These are phyloP conservation scores for Discostella stelligeroides DNA, from an alignment of 108 stramenopile genomes.

Conservation along the genomic window DNA sequence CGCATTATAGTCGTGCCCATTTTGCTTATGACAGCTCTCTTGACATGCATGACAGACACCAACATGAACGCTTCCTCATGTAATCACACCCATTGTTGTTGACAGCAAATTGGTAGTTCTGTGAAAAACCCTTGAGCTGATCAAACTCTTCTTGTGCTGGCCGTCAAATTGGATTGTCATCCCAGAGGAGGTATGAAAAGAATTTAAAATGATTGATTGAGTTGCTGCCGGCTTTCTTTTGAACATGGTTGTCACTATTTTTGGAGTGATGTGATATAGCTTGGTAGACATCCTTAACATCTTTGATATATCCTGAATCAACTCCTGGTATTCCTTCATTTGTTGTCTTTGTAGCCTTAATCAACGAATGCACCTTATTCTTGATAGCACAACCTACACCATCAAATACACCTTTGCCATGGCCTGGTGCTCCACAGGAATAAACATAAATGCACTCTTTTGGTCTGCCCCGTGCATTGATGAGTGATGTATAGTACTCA, in stretches of 20 bases:
- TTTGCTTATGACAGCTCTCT: too few species aligned
- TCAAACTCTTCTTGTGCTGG: conserved; percentile 1
- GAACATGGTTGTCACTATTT: not conserved
- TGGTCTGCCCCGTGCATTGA: not conserved
- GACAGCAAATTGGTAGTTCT: conserved; percentile 9
- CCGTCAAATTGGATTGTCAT: conserved; percentile 2
- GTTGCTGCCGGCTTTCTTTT: not conserved
- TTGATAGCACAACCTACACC: not conserved
- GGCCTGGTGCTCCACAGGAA: conserved; percentile 14
- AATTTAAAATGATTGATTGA: conserved; percentile 3
- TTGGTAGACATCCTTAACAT: conserved; percentile 11
- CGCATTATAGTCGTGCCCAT: too few species aligned
- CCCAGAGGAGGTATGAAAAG: conserved; percentile 5
- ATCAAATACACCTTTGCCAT: conserved; percentile 16
- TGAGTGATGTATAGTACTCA: conserved; percentile 1
- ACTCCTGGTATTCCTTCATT: not conserved
- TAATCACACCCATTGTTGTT: not conserved
- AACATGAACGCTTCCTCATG: conserved; percentile 1
- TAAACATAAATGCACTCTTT: conserved; percentile 2
- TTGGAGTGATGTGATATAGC: conserved; percentile 8
- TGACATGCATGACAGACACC: too few species aligned
- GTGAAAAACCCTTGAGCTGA: not conserved
- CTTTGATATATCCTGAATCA: conserved; percentile 5
- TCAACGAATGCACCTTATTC: conserved; percentile 11
- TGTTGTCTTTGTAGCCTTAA: not conserved